Evolutionary conservation across 768 basidiomycete species (phyloP).

Genomic region (Amanita thiersii): DNA sequence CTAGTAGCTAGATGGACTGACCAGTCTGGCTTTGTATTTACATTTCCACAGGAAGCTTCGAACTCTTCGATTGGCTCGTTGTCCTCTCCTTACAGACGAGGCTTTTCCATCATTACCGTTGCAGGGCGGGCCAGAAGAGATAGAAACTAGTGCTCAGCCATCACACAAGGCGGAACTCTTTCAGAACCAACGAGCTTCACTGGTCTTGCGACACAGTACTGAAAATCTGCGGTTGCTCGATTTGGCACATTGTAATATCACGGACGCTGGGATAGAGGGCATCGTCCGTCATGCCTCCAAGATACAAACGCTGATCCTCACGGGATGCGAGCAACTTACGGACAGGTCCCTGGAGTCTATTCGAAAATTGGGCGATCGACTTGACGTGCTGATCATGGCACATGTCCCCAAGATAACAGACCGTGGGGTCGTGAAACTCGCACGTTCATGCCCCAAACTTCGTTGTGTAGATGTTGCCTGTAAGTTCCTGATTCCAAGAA

Average conservation of each 20-base stretch:
- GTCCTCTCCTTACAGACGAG: slow-evolving; percentile 67
- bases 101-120: slow-evolving; percentile 56
- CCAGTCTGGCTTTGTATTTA: slow-evolving; percentile 4
- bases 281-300: slow-evolving; percentile 68
- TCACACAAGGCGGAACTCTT: slow-evolving; percentile 51
- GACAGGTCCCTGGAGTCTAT: slow-evolving; percentile 64
- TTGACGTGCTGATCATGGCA: slow-evolving; percentile 76
- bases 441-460: slow-evolving; percentile 62
- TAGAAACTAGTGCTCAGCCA: slow-evolving; percentile 32
- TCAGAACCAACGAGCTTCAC: slow-evolving; percentile 54
- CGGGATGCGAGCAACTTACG: slow-evolving; percentile 71
- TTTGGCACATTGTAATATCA: slow-evolving; percentile 66
- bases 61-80: slow-evolving; percentile 70
- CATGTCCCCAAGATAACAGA: slow-evolving; percentile 82
- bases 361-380: slow-evolving; percentile 59
- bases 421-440: slow-evolving; percentile 55
- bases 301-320: slow-evolving; percentile 68
- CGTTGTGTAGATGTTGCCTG: slow-evolving; percentile 84
- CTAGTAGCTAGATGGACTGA: background rate
- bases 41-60: slow-evolving; percentile 49
- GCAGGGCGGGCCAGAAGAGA: slow-evolving; percentile 15
- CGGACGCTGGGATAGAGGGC: slow-evolving; percentile 70
- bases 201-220: slow-evolving; percentile 55
- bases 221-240: slow-evolving; percentile 76
- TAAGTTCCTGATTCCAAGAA: slow-evolving; percentile 30